Evolutionary conservation across 1,139 yeast species (phyloP), one percentile per base, ranked within the genome.

Genomic region (Sugiyamaella grinbergsii): DNA sequence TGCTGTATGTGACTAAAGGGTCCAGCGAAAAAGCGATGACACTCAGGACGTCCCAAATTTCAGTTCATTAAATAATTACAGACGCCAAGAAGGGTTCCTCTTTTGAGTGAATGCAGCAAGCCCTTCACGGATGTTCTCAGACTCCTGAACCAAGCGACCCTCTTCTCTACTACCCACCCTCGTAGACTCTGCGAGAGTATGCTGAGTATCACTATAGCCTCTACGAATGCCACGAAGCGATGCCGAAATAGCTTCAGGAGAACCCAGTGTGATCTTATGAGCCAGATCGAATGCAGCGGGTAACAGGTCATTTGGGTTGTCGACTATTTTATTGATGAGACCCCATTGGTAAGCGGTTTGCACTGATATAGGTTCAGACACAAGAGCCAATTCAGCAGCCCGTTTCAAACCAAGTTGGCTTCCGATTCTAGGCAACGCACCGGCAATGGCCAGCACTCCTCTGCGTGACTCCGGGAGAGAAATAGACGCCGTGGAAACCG

Each of bases 391-490:
- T 52, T 66, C 66, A 33, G 55, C 55, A 13, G 70, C 65, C 18
- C 66, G 58, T 48, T 65, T 65, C 22, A 65, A 50, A 1, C 67
- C 64, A 40, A 64, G 36, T 18, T 38, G 50, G 11, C 65, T 51
- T 6, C 61, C 63, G 15, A 65, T 54, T n/a, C 70, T 59, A 18
- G 68, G 69, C 26, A 66, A 54, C 2, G 69, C 70, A 5, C 70
- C 70, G 5, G 67, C 67, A 32, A 63, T 47, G 5, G 68, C 70
- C 15, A 62, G 53, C 22, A 66, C 66, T 8, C 70, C 68, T 4
- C 66, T 54, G n/a, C 66, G 59, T 18, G 62, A 66, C 49, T 66
- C 70, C 5, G 70, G 70, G 20, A 66, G 54, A 1, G 61, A 50
- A 33, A 66, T 54, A 3, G 61, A 58, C 4, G 69, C 68, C 1